Evolutionary conservation across 129 eudicot genomes (phyloP), one percentile per base, ranked within the genome.

Genomic region (Silybum marianum): DNA sequence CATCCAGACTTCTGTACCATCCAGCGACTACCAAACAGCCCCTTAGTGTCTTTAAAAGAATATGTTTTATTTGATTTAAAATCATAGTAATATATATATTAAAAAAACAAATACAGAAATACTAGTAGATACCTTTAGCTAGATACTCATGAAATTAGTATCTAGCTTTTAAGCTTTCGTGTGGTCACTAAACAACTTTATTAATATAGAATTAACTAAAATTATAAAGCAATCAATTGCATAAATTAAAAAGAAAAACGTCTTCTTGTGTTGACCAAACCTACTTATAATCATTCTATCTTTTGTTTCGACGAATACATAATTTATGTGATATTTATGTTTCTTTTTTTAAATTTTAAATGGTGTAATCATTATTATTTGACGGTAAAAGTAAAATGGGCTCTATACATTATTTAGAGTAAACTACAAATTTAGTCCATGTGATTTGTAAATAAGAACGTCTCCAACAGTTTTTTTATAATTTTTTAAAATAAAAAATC

Each of bases 101-200:
- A 18, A 0, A 58, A 58, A 58, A 54, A 1, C 21, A 54, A 6
- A 58, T 58, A 58, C 23, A 58, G 7, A 58, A 58, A 58, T 58
- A 58, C 66, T 58, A 18, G 54, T 58, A 58, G 22, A 58, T n/a
- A 18, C 10, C 19, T 58, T 58, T 58, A 58, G 66, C 23, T 58
- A 58, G 66, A 54, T 23, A 19, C 54, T 21, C 24, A 42, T 73
- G 42, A 9, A 73, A 40, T 73, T 73, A 23, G 78, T 46, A 40
- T 73, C 77, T 21, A 73, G 34, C 65, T 73, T 73, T 42, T 73
- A 9, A 74, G 36, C 65, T 40, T 73, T 73, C 12, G 63, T 14
- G 36, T 48, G 78, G 78, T 28, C 78, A 46, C 28, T 23, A 46
- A 58, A 58, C 66, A 58, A n/a, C 66, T 58, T 58, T 58, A 58